Conservation (phyloP, 345 rosid genomes). For the Dipteronia sinensis region DNA sequence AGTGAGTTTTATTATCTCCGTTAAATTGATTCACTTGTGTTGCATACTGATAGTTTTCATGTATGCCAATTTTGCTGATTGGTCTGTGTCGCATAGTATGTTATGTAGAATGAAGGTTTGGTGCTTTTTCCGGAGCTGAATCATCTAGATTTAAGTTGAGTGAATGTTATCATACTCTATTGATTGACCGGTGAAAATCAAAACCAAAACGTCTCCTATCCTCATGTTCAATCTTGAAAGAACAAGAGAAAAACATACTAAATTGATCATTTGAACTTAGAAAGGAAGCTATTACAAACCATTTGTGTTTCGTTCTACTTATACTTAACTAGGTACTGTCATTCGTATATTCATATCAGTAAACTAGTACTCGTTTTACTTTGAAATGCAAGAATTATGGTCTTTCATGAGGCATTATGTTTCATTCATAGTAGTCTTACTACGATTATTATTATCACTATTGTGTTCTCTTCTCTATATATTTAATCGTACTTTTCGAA, state of each 20-base stretch:
- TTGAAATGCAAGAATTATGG: slow-evolving; percentile 1
- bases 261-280: background rate
- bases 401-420: background rate
- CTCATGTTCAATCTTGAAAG: background rate
- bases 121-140: background rate
- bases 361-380: background rate
- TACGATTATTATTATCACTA: background rate
- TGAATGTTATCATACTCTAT: background rate
- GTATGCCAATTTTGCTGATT: background rate
- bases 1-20: slow-evolving; percentile 44
- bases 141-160: background rate
- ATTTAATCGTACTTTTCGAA: background rate
- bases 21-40: background rate
- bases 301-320: background rate
- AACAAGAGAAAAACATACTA: background rate
- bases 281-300: background rate
- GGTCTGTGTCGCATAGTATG: background rate
- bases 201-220: background rate
- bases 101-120: background rate
- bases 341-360: background rate
- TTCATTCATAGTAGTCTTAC: background rate
- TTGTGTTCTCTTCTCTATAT: background rate
- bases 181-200: background rate
- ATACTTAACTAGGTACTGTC: background rate
- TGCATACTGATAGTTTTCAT: background rate